Conservation (phyloP, 2,329 filamentous ascomycete species). For the Penicillium italicum region DNA sequence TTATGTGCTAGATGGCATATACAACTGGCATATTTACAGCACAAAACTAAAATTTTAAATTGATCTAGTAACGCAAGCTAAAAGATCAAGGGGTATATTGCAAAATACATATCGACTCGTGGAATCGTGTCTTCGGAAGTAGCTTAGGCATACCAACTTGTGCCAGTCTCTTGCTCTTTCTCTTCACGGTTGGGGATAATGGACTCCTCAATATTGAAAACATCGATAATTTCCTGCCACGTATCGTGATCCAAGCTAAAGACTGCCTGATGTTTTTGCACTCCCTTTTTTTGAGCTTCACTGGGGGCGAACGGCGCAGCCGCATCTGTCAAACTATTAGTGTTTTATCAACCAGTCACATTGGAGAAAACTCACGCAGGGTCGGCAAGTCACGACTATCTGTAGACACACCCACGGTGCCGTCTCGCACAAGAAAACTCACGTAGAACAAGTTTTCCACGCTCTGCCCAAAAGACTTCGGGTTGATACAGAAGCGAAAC, state of each 20-base stretch:
- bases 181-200: slow-evolving; percentile 82
- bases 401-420: slow-evolving; percentile 67
- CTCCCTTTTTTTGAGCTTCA: slow-evolving; percentile 50
- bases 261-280: slow-evolving; percentile 77
- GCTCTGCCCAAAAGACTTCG: slow-evolving; percentile 84
- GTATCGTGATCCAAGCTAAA: slow-evolving; percentile 80
- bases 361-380: slow-evolving; percentile 59
- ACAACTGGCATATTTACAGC: background rate
- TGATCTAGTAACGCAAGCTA: background rate
- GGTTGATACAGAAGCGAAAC: slow-evolving; percentile 86
- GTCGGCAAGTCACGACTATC: slow-evolving; percentile 75
- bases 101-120: slow-evolving; percentile 2
- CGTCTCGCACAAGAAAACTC: slow-evolving; percentile 88
- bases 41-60: background rate
- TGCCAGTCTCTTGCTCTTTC: slow-evolving; percentile 47
- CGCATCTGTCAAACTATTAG: slow-evolving; percentile 38
- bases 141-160: slow-evolving; percentile 63
- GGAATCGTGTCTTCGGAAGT: background rate
- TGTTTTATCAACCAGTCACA: background rate
- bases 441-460: slow-evolving; percentile 97
- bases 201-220: slow-evolving; percentile 70
- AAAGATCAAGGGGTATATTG: slow-evolving; percentile 16
- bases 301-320: slow-evolving; percentile 48
- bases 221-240: slow-evolving; percentile 74
- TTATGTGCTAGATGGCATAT: background rate